A percentile compares a stretch with the other conserved stretches of the same genome.
Conservation (phyloP, 139 green algal genomes). For the Chlorella sorokiniana region DNA sequence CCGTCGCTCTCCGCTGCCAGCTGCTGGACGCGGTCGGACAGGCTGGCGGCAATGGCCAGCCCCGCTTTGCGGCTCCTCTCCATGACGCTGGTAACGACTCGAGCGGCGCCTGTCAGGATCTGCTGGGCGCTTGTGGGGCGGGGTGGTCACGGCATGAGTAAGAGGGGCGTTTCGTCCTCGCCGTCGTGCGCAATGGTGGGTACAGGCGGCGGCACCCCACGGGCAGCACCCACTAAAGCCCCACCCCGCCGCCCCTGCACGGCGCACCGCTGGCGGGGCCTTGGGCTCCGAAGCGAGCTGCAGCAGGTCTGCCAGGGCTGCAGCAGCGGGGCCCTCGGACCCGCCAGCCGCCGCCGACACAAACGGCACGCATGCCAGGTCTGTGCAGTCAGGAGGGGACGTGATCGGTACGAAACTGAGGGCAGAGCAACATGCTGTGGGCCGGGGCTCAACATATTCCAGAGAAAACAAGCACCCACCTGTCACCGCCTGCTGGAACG, state of each 20-base stretch:
- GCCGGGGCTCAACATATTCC: not conserved
- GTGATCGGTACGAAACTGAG: not conserved
- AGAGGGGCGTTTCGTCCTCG: no score
- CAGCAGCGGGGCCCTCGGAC: not conserved
- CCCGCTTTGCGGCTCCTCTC: conserved; percentile 3
- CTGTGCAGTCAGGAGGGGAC: not conserved
- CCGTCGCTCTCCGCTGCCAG: not conserved
- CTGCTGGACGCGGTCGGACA: not conserved
- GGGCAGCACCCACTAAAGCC: not conserved
- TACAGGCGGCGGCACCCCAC: no score
- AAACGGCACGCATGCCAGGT: not conserved
- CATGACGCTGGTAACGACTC: not conserved
- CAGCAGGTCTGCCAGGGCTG: conserved; percentile 4
- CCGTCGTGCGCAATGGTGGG: no score
- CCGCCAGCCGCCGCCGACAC: not conserved
- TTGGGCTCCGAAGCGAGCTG: conserved; percentile 1
- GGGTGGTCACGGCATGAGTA: no score
- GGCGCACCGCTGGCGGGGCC: not conserved
- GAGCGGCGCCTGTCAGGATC: not conserved
- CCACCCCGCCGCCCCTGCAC: not conserved
- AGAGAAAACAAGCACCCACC: not conserved
- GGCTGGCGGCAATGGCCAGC: not conserved
- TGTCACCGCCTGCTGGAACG: not conserved
- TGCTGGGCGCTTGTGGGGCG: not conserved
- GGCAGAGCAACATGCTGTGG: no score